Evolutionary conservation across 345 rosid genomes (phyloP), one percentile per base, ranked within the genome.

Genomic region (Heritiera littoralis): DNA sequence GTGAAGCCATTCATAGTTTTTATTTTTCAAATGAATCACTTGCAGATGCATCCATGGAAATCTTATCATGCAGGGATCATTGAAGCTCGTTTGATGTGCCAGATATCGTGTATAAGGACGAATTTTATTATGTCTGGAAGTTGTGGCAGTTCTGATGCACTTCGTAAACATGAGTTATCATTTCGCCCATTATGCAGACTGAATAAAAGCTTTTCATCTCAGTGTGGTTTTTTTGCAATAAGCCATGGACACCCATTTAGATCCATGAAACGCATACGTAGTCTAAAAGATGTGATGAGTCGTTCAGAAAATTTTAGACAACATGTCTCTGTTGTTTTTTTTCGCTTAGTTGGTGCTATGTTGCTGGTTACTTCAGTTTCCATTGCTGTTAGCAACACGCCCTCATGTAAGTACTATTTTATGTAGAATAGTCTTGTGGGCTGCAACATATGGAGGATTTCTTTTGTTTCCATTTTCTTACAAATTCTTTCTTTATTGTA

Each of bases 311-410:
- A 74, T 56, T 43, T 89, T 68, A 87, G 86, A 78, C 79, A 82
- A 41, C 86, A 59, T 51, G 76, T 87, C 78, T 88, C 92, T 6
- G 75, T 79, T 48, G 80, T 86, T 70, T 84, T 90, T 20, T 79
- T 84, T 76, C 89, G 83, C 52, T 54, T 91, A 2, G 86, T 87
- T 54, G 84, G 88, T 77, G 77, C 91, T 14, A 78, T 79, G 40
- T 74, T 92, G 63, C 86, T 95, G 70, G 89, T 88, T 83, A 66
- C 89, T 28, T 92, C 98, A n/a, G 84, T 90, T 70, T 87, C 97
- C 30, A 74, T 89, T 52, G 87, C 90, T 41, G 81, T 88, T 64
- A 87, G 86, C 80, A 78, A 63, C 75, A 6, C 86, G 46, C 87
- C 94, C 2, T 84, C 96, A 0, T 88, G 99, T 95, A 86, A 92